These are phyloP conservation scores for Backusella luteola DNA, from an alignment of 192 early-diverging fungal species.

Conservation along the genomic window DNA sequence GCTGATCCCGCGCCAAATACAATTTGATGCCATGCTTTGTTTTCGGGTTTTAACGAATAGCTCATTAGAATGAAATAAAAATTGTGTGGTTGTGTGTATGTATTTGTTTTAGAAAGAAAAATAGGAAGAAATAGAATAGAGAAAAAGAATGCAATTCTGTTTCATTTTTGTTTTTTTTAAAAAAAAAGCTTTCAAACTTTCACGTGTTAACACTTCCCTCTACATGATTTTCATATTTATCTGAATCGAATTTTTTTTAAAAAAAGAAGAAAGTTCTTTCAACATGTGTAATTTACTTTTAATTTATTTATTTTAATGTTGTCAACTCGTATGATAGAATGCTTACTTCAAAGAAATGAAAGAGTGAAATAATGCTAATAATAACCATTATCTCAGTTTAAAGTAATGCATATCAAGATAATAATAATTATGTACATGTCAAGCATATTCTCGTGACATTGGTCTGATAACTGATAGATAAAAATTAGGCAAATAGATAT, in stretches of 20 bases:
- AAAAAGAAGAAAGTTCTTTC: neutral
- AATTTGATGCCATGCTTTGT: conserved; percentile 50
- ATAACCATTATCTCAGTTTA: neutral
- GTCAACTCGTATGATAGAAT: neutral
- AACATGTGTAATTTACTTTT: neutral
- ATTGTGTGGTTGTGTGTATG: neutral
- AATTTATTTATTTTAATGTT: neutral
- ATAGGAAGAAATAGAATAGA: neutral
- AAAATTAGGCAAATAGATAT: neutral
- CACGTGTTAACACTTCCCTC: neutral
- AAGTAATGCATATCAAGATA: conserved; percentile 1
- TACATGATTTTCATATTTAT: conserved; percentile 4
- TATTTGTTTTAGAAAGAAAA: neutral
- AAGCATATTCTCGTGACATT: conserved; percentile 7
- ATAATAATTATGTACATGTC: neutral
- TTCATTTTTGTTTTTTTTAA: neutral
- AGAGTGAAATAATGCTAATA: neutral
- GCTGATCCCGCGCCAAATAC: conserved; percentile 57
- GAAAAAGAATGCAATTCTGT: neutral
- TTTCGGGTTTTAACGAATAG: neutral
- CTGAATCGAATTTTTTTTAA: neutral
- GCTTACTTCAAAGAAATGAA: neutral
- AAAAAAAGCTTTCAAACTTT: conserved; percentile 1
- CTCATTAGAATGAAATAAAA: neutral
- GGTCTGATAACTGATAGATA: neutral